A percentile compares a stretch with the other conserved stretches of the same genome.
Conservation (phyloP, 192 early-diverging fungal genomes). For the Linnemannia zychae region DNA sequence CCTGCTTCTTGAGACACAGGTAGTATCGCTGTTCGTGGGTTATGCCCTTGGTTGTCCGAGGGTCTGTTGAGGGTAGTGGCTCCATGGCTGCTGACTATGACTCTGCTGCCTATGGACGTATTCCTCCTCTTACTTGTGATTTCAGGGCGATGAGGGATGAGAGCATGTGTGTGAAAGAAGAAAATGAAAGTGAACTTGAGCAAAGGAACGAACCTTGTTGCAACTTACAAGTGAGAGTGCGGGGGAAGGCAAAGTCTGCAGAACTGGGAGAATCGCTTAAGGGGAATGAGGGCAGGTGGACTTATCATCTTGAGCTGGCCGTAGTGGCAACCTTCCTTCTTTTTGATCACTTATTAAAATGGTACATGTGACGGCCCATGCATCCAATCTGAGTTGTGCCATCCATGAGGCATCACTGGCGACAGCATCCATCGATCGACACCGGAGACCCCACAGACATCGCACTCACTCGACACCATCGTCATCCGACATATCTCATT, state of each 20-base stretch:
- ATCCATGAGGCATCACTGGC: background rate
- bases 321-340: slow-evolving; percentile 26
- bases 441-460: background rate
- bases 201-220: background rate
- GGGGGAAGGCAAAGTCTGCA: background rate
- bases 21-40: slow-evolving; percentile 49
- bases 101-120: background rate
- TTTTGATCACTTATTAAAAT: slow-evolving; percentile 41
- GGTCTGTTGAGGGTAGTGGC: background rate
- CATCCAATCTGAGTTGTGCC: background rate
- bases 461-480: background rate
- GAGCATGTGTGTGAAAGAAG: background rate
- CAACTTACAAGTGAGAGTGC: background rate
- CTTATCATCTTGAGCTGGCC: background rate
- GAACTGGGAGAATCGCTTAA: background rate
- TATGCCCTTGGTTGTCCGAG: slow-evolving; percentile 31
- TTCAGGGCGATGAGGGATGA: background rate
- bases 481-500: background rate
- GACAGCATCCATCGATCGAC: slow-evolving; percentile 21
- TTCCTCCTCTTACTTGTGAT: background rate
- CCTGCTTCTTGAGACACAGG: slow-evolving; percentile 51
- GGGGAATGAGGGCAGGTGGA: background rate
- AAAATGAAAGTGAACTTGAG: background rate
- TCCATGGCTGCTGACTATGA: background rate
- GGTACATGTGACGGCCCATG: slow-evolving; percentile 25